Conservation (phyloP, 2,329 filamentous ascomycete genomes). For the Albifimbria verrucaria region DNA sequence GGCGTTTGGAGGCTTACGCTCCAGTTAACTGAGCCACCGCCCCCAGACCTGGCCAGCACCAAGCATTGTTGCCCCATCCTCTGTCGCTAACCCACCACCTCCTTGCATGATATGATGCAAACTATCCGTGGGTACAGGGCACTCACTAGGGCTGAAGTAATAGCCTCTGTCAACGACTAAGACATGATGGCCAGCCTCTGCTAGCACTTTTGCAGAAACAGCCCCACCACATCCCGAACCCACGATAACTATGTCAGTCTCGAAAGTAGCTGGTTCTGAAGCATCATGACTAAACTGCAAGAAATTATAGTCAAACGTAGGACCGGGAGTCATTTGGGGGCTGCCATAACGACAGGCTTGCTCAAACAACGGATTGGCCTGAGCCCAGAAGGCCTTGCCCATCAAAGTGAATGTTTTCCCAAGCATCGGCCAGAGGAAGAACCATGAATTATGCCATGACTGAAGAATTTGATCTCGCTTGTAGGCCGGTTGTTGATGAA, state of each 20-base stretch:
- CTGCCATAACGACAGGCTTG: not conserved
- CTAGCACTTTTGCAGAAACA: constrained; percentile 70
- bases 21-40: constrained; percentile 80
- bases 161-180: constrained; percentile 74
- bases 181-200: constrained; percentile 66
- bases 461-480: not conserved
- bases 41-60: constrained; percentile 69
- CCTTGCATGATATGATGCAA: constrained; percentile 5
- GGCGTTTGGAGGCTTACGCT: constrained; percentile 58
- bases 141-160: constrained; percentile 64
- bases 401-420: not conserved
- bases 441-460: not conserved
- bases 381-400: not conserved
- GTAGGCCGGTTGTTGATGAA: not conserved
- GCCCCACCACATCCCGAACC: constrained; percentile 78
- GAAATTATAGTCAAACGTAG: constrained; percentile 33
- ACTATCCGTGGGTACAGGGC: constrained; percentile 52
- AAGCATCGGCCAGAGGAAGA: not conserved
- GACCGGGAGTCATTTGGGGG: not conserved
- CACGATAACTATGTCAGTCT: constrained; percentile 74
- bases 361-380: not conserved
- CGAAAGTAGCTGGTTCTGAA: constrained; percentile 49
- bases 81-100: constrained; percentile 3
- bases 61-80: constrained; percentile 52
- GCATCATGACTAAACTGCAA: constrained; percentile 42